Base-by-base conservation (phyloP, 257 asterid genomes). In the Primulina tabacum region DNA sequence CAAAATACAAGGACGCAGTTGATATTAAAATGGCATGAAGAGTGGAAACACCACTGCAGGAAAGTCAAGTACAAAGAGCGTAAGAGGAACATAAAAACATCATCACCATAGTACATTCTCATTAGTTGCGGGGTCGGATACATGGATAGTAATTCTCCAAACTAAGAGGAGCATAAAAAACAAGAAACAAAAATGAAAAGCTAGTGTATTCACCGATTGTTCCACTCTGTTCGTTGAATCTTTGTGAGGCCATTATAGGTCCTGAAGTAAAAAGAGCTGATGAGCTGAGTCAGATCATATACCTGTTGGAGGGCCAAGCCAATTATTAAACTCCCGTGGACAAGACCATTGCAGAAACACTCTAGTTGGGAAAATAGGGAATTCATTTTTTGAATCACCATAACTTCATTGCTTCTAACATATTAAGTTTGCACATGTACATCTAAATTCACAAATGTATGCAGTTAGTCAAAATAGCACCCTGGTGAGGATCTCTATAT, bases 11-110 rank as follows among this genome's bases (percentile, higher is more conserved):
- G 63, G 99, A 86, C 79, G 84, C 79, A 53, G 66, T 64, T 50
- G 99, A 79, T 75, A 93, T 86, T 72, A 86, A 89, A 74, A 93
- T 80, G 62, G 99, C 99, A 80, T 93, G 99, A 57, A 89, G 77
- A 32, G 97, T 93, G 79, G 99, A 93, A 65, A 90, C 76, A 67
- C 91, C 92, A 28, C 99, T 93, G 96, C 96, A 83, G 47, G 59
- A 78, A 71, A 78, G 77, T 33, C 61, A 5, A 32, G 29, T n/a
- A 60, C 3, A 62, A 68, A 70, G 68, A 81, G 26, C 4, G 40
- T 86, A 77, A 82, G 80, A 69, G 57, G 63, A 71, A 34, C 50
- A 59, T 29, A 73, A 24, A 21, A 24, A 24, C 26, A 24, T 24
- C 26, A 24, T 24, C 26, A 24, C 1, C 26, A 24, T 24, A 24